Evolutionary conservation across 306 rosid species (phyloP), one percentile per base, ranked within the genome.

Genomic region (Sesbania bispinosa): DNA sequence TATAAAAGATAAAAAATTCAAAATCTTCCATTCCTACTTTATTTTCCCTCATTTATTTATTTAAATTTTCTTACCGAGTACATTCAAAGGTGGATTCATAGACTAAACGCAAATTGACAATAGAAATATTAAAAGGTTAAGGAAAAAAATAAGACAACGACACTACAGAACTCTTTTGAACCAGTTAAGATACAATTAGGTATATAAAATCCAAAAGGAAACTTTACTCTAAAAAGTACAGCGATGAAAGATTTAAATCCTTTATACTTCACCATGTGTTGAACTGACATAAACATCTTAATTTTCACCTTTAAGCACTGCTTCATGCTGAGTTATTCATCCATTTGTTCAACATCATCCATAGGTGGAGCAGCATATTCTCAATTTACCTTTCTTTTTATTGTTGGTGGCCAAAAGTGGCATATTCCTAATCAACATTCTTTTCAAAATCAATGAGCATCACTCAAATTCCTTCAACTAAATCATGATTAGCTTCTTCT

Each of bases 361-460:
- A 36, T 6, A 19, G 71, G 73, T 67, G 76, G 71, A 78, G 23
- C 47, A 38, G 3, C 75, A 77, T 72, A 74, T 74, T 82, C 81
- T 74, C 29, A 45, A 11, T 21, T 64, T 47, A 2, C 66, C 57
- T 59, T 81, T 71, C 53, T 30, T 62, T 61, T 45, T 3, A 53
- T 54, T 67, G 16, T 45, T 42, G 24, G 78, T 21, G 42, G 72
- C 46, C 75, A 64, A 70, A 70, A 75, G 86, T 27, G 64, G 77
- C 81, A 82, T 82, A 82, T 79, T 75, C 79, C 15, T 64, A 45
- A 70, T 70, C 83, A 65, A 51, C 79, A 74, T 78, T 68, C 45
- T 79, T 79, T 70, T 69, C 18, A 78, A 78, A 78, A 68, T 63
- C 64, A 69, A 65, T 10, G 59, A 69, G 76, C 63, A 74, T 74